Evolutionary conservation across 2,329 filamentous ascomycete genomes (phyloP).

Genomic region (Seiridium unicorne): DNA sequence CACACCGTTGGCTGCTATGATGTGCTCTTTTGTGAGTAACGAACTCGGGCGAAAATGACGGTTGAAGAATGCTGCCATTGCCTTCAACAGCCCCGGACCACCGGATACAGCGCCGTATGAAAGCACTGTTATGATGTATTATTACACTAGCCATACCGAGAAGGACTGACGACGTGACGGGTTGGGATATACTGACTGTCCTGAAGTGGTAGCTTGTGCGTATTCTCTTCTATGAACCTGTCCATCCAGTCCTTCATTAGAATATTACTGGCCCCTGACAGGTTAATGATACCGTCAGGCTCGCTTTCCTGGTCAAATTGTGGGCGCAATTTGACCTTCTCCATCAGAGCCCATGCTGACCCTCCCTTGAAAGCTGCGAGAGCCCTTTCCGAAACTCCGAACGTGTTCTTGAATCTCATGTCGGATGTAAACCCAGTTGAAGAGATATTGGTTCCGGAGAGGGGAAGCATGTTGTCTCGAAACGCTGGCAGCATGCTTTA

Average conservation of each 20-base stretch:
- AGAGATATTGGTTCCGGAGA: no score
- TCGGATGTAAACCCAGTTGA: no score
- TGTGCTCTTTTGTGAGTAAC: not conserved
- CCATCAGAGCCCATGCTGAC: not conserved
- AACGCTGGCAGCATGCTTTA: no score
- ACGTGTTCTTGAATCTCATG: no score
- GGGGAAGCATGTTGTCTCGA: no score
- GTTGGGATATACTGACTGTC: not conserved
- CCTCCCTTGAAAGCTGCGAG: not conserved
- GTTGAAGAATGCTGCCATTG: not conserved
- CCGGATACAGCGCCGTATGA: not conserved
- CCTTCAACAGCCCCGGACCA: not conserved
- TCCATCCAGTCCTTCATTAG: not conserved
- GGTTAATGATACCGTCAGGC: not conserved
- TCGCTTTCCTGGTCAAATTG: not conserved
- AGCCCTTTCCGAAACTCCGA: not conserved
- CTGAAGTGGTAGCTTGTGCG: not conserved
- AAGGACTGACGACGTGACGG: not conserved
- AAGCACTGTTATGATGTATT: not conserved
- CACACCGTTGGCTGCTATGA: not conserved
- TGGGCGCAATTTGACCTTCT: not conserved
- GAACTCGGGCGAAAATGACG: not conserved
- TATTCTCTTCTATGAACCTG: not conserved
- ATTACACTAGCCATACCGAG: not conserved
- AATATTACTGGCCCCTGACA: not conserved